Base-by-base conservation (phyloP, 2,329 filamentous ascomycete genomes). In the Aspergillus latus region DNA sequence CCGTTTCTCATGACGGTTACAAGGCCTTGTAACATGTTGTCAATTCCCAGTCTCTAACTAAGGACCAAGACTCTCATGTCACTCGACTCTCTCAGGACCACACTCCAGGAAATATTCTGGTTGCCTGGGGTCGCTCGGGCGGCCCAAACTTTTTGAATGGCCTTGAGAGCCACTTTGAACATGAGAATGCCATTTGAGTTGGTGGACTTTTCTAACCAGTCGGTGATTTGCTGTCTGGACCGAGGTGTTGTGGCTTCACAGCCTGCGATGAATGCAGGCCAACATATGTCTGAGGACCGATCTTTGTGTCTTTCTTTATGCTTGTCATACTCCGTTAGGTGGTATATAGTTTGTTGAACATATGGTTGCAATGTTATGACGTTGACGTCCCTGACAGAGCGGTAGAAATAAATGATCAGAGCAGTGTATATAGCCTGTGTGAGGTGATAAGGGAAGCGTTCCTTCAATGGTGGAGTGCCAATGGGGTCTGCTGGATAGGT, bases 341-440 rank as follows among this genome's bases (percentile, higher is more conserved):
- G 47, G 4, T 39, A 43, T 4, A 55, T 58, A 1, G 43, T 52
- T 8, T 58, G 43, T n/a, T 45, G 48, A 11, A 58, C 56, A 32
- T 49, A 56, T 8, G 52, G 44, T 7, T 55, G 48, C 15, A 55
- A 37, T 13, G 40, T 10, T 29, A 34, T 28, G 6, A 49, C 47
- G 4, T 58, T 52, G 29, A 55, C 39, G 11, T 55, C 43, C 15
- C 52, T 47, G 5, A 55, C 39, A 4, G 46, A 30, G 40, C 56
- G 52, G 36, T 55, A 52, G 11, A 55, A 52, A n/a, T 55, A 52
- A 13, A 55, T 55, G 2, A 56, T 52, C 6, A 58, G 26, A 5
- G 52, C 52, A 4, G 44, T 34, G 28, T 58, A 51, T 13, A 57
- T 44, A 1, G 54, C 49, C 7, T 49, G 54, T 3, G 44, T 39